Base-by-base conservation (phyloP, 768 basidiomycete genomes). In the Pulveroboletus sp. region DNA sequence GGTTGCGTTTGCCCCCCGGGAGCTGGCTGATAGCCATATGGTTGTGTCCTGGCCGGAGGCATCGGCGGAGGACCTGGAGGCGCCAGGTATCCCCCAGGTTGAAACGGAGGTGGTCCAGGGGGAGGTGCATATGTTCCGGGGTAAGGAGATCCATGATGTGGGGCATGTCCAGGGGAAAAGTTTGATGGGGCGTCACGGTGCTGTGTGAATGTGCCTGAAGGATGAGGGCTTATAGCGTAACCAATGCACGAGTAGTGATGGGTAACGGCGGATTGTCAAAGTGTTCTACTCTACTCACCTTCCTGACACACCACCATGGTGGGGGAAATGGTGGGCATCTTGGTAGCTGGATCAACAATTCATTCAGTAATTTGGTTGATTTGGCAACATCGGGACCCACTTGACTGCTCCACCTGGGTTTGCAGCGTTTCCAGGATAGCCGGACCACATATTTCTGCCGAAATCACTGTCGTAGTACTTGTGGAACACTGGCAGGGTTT, bases 11-110 rank as follows among this genome's bases (percentile, higher is more conserved):
- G 72, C 36, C 76, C 71, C 17, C 76, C 69, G 2, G 69, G 49
- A 19, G 67, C 73, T 50, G 81, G 72, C 67, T 81, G 80, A 10
- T 82, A 79, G 2, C 84, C 82, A 55, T 85, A 88, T 51, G 75
- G 63, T 58, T 90, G 88, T 24, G 76, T 68, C 36, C 77, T 71
- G 5, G 70, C 57, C 2, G 85, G 83, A 13, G 85, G 84, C 60
- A 65, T 72, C 8, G 71, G 74, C 39, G 82, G 80, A 29, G 76
- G 72, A 4, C 60, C 63, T 21, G 45, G 50, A 34, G 63, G 62
- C 13, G 50, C 21, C 38, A 20, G 52, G 21, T 59, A 61, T 34
- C 48, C 45, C 27, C 46, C 4, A 19, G 49, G 36, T n/a, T 19
- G 43, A 9, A 23, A 16, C 5, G 51, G 24, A 35, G 50, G 20